Percentiles rank a stretch among this genome's conserved stretches.
Evolutionary conservation across 1,284 basidiomycete species (phyloP).

Genomic region (Erythrobasidium hasegawianum): DNA sequence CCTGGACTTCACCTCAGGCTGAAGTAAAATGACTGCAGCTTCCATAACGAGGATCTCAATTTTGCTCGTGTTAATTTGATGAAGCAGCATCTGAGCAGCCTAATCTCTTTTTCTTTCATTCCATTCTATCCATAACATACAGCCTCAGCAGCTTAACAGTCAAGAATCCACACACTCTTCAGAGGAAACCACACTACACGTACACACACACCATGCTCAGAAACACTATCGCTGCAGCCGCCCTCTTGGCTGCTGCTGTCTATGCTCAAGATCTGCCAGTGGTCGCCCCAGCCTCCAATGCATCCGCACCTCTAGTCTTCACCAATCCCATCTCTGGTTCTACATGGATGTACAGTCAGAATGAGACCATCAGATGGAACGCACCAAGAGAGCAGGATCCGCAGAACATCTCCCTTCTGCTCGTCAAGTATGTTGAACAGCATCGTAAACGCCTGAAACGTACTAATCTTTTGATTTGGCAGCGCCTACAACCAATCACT

Average conservation of each 20-base stretch:
- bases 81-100: no score
- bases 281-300: slow-evolving; percentile 37
- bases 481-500: background rate
- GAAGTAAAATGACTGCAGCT: no score
- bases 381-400: slow-evolving; percentile 19
- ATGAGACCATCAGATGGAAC: slow-evolving; percentile 23
- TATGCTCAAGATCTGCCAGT: background rate
- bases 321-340: slow-evolving; percentile 13
- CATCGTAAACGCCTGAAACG: background rate
- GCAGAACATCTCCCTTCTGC: slow-evolving; percentile 25
- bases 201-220: background rate
- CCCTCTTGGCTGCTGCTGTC: slow-evolving; percentile 1
- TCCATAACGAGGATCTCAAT: no score
- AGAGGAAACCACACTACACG: no score
- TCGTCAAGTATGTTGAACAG: slow-evolving; percentile 18
- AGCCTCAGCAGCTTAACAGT: no score
- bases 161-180: no score
- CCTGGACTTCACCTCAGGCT: no score
- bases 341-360: slow-evolving; percentile 14
- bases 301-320: slow-evolving; percentile 8
- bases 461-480: background rate
- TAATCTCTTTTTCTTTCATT: no score
- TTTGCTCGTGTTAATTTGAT: no score
- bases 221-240: slow-evolving; percentile 2
- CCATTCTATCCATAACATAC: no score